These are phyloP conservation scores for Dichomitus squalens DNA, from an alignment of 1,284 basidiomycete genomes.

Conservation along the genomic window DNA sequence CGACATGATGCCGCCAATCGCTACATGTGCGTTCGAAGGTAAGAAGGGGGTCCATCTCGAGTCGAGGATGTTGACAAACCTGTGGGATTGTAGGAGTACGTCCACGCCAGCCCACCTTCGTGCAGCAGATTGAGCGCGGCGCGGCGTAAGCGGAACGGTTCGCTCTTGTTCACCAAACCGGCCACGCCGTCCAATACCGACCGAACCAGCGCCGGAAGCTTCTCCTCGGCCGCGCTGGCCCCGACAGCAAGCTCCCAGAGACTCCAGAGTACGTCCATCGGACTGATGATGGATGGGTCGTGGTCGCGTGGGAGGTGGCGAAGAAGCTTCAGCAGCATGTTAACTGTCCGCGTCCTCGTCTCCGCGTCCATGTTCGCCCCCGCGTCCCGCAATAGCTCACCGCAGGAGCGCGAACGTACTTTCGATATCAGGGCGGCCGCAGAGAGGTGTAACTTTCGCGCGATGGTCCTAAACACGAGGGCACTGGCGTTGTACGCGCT, in stretches of 20 bases:
- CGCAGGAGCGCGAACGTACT: conserved; percentile 12
- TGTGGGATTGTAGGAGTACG: conserved; percentile 8
- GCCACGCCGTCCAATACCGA: conserved; percentile 6
- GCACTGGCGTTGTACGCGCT: conserved; percentile 9
- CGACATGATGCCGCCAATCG: conserved; percentile 6
- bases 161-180: conserved; percentile 1
- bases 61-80: not conserved
- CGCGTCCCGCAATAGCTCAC: not conserved
- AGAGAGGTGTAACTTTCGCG: conserved; percentile 8
- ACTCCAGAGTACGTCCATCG: conserved; percentile 12
- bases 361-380: not conserved
- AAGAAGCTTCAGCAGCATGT: conserved; percentile 12
- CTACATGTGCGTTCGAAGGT: not conserved
- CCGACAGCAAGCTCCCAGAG: conserved; percentile 14
- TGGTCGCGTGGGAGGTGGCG: conserved; percentile 6
- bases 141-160: conserved; percentile 16
- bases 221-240: not conserved
- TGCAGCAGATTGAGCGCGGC: conserved; percentile 15
- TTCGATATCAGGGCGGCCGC: conserved; percentile 1
- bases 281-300: conserved; percentile 2
- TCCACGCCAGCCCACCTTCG: conserved; percentile 9
- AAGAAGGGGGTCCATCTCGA: no score
- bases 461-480: conserved; percentile 18
- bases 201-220: conserved; percentile 1
- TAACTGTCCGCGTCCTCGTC: not conserved